Percentiles rank a stretch among this genome's conserved stretches.
These are phyloP conservation scores for Mycosarcoma mackinlayi DNA, from an alignment of 1,284 basidiomycete species.

Conservation along the genomic window DNA sequence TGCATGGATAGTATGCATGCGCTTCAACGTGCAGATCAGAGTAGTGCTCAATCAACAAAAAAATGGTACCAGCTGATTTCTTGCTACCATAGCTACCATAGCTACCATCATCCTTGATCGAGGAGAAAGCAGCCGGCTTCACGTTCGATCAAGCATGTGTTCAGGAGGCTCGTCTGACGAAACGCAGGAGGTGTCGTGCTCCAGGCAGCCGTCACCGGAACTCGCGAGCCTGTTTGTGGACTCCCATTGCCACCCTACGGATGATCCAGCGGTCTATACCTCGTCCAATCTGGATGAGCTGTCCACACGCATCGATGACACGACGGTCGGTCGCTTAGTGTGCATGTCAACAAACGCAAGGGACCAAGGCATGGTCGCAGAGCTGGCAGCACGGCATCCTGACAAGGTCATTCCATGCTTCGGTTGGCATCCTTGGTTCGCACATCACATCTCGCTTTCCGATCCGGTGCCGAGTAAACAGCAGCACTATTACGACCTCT, in stretches of 20 bases:
- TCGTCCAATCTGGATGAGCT: conserved; percentile 31
- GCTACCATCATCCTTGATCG: too few species aligned
- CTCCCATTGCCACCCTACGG: conserved; percentile 63
- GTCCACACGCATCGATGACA: conserved; percentile 10
- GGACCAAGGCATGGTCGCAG: conserved; percentile 57
- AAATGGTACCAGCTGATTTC: too few species aligned
- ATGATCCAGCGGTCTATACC: conserved; percentile 47
- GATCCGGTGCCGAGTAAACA: conserved; percentile 28
- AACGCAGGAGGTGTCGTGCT: not conserved
- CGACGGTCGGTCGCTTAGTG: conserved; percentile 31
- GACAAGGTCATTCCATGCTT: conserved; percentile 53
- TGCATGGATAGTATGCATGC: too few species aligned
- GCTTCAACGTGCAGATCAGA: too few species aligned
- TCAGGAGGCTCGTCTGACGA: not conserved
- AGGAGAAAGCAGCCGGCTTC: too few species aligned
- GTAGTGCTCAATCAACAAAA: too few species aligned
- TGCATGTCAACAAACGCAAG: conserved; percentile 60
- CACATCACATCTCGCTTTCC: conserved; percentile 56
- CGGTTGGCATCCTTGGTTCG: conserved; percentile 64
- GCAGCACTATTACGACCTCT: conserved; percentile 51
- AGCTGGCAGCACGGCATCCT: conserved; percentile 28
- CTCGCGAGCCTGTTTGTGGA: conserved; percentile 39
- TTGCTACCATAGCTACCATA: too few species aligned
- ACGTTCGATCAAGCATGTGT: conserved; percentile 14
- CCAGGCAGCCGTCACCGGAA: not conserved